Evolutionary conservation across 164 flowering plant species (phyloP), one percentile per base, ranked within the genome.

Genomic region (Kalanchoe fedtschenkoi): DNA sequence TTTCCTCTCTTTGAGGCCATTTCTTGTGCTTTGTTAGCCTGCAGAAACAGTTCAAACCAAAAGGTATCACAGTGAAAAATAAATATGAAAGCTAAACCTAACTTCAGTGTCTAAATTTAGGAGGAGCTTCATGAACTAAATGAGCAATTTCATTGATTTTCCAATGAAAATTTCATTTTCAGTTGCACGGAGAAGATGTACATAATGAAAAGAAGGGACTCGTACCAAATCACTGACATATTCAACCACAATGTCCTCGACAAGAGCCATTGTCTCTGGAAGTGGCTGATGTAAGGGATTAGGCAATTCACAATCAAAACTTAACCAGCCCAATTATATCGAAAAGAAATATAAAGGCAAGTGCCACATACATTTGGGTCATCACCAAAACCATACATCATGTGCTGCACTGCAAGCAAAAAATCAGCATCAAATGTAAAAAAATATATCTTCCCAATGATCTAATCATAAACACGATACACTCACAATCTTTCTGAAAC

Each of bases 371-470:
- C 96, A 75, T 83, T 87, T 11, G 73, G 62, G 64, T 89, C 95
- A 66, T 89, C 98, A 29, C 98, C 97, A 71, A 81, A 88, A 57
- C 93, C 97, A 64, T 88, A 90, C 97, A 90, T 86, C 93, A 90
- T 90, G 71, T 88, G 95, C 74, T 87, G 96, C 81, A 92, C 98
- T 89, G 87, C 22, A 62, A 16, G 73, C 51, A 51, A 8, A 28
- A 14, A 41, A 44, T 8, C 34, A 66, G 44, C 0, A 43, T 37
- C 66, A 55, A 68, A 8, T 64, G 15, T 8, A 30, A 24, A 61
- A 6, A 2, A 5, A 4, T 5, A 68, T 22, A 39, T 53, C 34
- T 35, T 14, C 13, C 3, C 9, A 6, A 15, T 29, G 24, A 28
- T 34, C 32, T 0, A 51, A 39, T 22, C 55, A 28, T 2, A 41